phyloP scores from a whole-genome alignment of 2,329 filamentous ascomycete genomes.

The Hypoxylon sp. region DNA sequence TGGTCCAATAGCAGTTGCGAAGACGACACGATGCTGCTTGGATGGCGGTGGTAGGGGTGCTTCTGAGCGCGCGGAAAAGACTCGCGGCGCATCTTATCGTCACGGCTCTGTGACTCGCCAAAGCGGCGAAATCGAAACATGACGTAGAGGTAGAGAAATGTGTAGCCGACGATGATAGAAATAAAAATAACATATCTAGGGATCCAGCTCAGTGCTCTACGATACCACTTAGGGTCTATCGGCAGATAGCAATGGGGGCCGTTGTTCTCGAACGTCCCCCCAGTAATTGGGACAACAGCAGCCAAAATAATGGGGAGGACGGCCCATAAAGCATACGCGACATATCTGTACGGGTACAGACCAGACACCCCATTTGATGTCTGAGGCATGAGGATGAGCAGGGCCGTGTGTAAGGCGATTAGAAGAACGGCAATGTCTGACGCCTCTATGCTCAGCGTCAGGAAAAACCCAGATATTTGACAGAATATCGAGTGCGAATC shows the following conservation, averaged over 20 bases:
- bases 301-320: slow-evolving; percentile 67
- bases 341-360: slow-evolving; percentile 71
- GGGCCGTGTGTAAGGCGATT: slow-evolving; percentile 75
- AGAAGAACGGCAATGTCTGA: slow-evolving; percentile 76
- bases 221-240: slow-evolving; percentile 71
- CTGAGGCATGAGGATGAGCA: slow-evolving; percentile 72
- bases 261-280: slow-evolving; percentile 41
- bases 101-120: slow-evolving; percentile 43
- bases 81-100: slow-evolving; percentile 31
- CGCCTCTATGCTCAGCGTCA: slow-evolving; percentile 71
- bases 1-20: slow-evolving; percentile 40
- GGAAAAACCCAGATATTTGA: slow-evolving; percentile 72
- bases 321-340: slow-evolving; percentile 65
- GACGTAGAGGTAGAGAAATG: slow-evolving; percentile 75
- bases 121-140: slow-evolving; percentile 54
- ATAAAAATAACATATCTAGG: slow-evolving; percentile 75
- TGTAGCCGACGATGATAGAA: slow-evolving; percentile 70
- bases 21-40: slow-evolving; percentile 30
- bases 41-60: slow-evolving; percentile 13
- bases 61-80: slow-evolving; percentile 7
- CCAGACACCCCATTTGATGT: slow-evolving; percentile 62
- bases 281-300: slow-evolving; percentile 44
- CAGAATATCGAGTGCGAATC: slow-evolving; percentile 64
- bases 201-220: slow-evolving; percentile 73
- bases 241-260: slow-evolving; percentile 70